Conservation (phyloP, 2,329 filamentous ascomycete genomes). For the Sporothrix mexicana region DNA sequence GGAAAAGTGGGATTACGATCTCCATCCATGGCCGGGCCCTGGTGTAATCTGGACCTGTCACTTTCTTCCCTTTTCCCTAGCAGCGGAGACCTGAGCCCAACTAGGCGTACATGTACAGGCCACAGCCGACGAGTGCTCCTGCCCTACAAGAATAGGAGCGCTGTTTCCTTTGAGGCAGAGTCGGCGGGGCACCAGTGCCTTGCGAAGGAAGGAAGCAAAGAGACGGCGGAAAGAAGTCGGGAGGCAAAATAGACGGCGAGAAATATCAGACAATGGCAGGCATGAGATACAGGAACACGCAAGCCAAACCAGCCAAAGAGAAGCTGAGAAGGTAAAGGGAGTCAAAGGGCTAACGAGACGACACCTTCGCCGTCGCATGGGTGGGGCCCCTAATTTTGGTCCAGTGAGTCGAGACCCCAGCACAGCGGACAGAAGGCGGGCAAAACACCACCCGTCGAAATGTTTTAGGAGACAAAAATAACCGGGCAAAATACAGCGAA, state of each 20-base stretch:
- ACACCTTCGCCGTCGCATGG: slow-evolving; percentile 2
- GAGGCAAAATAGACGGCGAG: not conserved
- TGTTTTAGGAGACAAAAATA: not conserved
- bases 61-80: slow-evolving; percentile 6
- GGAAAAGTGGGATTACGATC: slow-evolving; percentile 26
- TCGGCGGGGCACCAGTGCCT: not conserved
- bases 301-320: not conserved
- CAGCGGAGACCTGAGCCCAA: slow-evolving; percentile 18
- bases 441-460: not conserved
- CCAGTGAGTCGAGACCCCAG: slow-evolving; percentile 12
- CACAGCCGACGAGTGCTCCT: slow-evolving; percentile 4
- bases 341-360: not conserved
- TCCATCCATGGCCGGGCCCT: not conserved
- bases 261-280: not conserved
- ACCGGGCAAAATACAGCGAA: slow-evolving; percentile 14
- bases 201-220: slow-evolving; percentile 2
- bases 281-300: not conserved
- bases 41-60: not conserved
- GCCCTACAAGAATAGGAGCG: not conserved
- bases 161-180: slow-evolving; percentile 10
- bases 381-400: slow-evolving; percentile 25
- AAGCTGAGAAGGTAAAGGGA: not conserved
- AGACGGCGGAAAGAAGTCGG: not conserved
- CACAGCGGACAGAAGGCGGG: not conserved
- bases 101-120: not conserved